phyloP scores from a whole-genome alignment of 805 yeast species.

The Kluyveromyces lactis region DNA sequence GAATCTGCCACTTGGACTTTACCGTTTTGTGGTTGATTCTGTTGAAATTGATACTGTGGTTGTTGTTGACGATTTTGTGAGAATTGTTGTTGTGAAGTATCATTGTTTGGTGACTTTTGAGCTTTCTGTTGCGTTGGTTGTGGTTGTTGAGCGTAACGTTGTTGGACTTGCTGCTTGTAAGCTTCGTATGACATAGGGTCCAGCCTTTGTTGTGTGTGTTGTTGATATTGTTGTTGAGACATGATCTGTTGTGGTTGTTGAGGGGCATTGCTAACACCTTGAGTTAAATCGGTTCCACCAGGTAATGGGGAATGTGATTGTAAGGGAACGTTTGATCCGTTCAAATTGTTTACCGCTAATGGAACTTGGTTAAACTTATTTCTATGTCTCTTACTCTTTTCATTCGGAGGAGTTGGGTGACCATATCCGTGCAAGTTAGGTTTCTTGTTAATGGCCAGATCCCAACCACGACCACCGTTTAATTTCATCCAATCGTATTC shows the following conservation, averaged over 20 bases:
- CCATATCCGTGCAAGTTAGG: conserved; percentile 96
- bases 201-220: conserved; percentile 22
- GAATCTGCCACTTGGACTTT: conserved; percentile 13
- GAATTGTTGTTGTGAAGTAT: conserved; percentile 12
- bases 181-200: conserved; percentile 37
- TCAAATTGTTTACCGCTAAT: conserved; percentile 17
- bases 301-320: conserved; percentile 13
- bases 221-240: conserved; percentile 9
- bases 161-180: conserved; percentile 31
- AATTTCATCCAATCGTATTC: conserved; percentile 97
- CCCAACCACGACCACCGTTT: conserved; percentile 96
- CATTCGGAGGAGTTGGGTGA: conserved; percentile 78
- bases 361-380: conserved; percentile 29
- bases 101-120: conserved; percentile 6
- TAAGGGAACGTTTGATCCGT: conserved; percentile 11
- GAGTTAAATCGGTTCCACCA: conserved; percentile 9
- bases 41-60: conserved; percentile 13
- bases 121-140: conserved; percentile 11
- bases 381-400: conserved; percentile 32
- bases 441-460: conserved; percentile 76
- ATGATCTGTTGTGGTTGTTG: conserved; percentile 16
- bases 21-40: conserved; percentile 6
- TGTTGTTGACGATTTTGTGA: conserved; percentile 9
- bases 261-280: conserved; percentile 15
- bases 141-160: conserved; percentile 26